Evolutionary conservation across 805 yeast species (phyloP), one percentile per base, ranked within the genome.

Genomic region (Suhomyces vadensis): DNA sequence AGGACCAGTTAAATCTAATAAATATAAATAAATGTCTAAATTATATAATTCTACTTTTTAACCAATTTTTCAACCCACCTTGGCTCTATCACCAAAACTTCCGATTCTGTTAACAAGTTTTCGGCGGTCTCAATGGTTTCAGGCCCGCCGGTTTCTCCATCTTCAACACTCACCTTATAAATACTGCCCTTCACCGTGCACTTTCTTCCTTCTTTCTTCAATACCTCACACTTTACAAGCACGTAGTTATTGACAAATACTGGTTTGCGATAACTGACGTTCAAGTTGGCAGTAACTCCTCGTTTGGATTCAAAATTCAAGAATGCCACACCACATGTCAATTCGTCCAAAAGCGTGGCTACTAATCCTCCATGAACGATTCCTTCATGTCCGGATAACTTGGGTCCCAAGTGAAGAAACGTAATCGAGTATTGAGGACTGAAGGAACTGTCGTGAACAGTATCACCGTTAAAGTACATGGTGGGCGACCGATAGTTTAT

Each of bases 261-360:
- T 3, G 75, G 76, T 43, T 61, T 57, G 40, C 55, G 58, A 47
- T 69, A 71, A 52, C 63, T 67, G 46, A 71, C 63, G 47, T 69
- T 71, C 55, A 71, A 66, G 45, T 67, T 70, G 10, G 76, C 76
- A 10, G 76, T 71, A 14, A 71, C 74, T 1, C 73, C 76, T 46
- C 61, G 63, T 41, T 61, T 63, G 20, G 73, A 65, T 27, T 62
- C 57, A 43, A 64, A 62, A 50, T 69, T 71, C 45, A 68, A 67
- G 47, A 71, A 71, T 9, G 74, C 76, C 23, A 71, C 53, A 10
- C 74, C 50, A 43, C 76, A 71, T 3, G 75, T 68, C 36, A 69
- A 53, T 47, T 71, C 75, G 50, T 71, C 75, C 44, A 71, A 55
- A 22, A 70, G 53, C 1, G 75, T 71, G 25, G 76, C 75, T 20